Base-by-base conservation (phyloP, 176 grass and related monocot species). In the Triticum timopheevii region DNA sequence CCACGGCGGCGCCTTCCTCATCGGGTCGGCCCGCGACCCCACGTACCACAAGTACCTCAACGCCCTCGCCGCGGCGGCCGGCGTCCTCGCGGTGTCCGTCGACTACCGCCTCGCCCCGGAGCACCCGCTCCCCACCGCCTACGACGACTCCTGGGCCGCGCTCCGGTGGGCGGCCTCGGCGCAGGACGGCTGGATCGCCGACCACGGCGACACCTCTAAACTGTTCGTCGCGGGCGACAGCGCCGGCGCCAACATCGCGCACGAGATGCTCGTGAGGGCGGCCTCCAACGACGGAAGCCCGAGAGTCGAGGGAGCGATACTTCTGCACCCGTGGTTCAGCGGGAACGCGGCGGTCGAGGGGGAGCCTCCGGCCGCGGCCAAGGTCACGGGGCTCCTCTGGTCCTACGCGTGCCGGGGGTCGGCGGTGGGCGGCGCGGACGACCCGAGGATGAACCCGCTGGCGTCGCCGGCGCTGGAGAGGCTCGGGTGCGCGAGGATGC, bases 201-300 rank as follows among this genome's bases (percentile, higher is more conserved):
- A 85, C 27, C 88, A 90, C 80, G 92, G 88, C 25, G 84, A 94
- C 87, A 2, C 78, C 3, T 81, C 82, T 23, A 71, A 67, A 0
- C 78, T 94, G 11, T 94, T 92, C 88, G 59, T 97, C 23, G 92
- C 86, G 6, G 94, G 94, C 11, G 94, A 94, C 92, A 94, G 95
- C 89, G 92, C 95, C 13, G 92, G 92, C 69, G 92, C 72, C 74
- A 94, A 94, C 83, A 94, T 97, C 83, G 92, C 76, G 35, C 92
- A 96, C 84, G 86, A 96, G 80, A 52, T 90, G 63, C 83, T 77
- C 10, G 27, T 94, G 77, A 42, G 88, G 10, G 75, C 84, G 25
- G 34, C 78, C 5, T 30, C 30, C 12, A 12, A 17, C 42, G 58
- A 22, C 56, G 56, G 19, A 6, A 6, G 35, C 4, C 83, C 86